Evolutionary conservation across 768 basidiomycete species (phyloP), one percentile per base, ranked within the genome.

Genomic region (Macrolepiota fuliginosa): DNA sequence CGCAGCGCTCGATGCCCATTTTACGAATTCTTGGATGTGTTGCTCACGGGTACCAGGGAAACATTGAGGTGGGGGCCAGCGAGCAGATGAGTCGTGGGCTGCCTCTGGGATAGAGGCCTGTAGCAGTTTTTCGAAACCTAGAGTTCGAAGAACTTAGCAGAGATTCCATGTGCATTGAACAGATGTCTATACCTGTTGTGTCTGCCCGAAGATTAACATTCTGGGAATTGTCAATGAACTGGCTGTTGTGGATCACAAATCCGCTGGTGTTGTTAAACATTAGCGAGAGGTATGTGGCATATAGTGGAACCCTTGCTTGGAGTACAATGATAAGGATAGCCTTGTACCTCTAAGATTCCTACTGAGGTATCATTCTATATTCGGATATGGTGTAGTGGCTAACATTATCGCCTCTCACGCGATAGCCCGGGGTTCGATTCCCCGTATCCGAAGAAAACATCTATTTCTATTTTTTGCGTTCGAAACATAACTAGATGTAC

Each of bases 381-480:
- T 60, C 58, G 58, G 58, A 60, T 60, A 60, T 60, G 58, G 58
- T 60, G 58, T 60, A 60, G 58, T 60, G 58, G 58, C 58, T 60
- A 60, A 60, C 58, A 60, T 60, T 60, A 60, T 60, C 58, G 59
- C 52, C 52, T 61, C 59, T 61, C 59, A 61, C 52, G 59, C 59
- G 59, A 61, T 61, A 61, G 52, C 59, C 59, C 59, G 59, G 59
- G 59, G 59, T 61, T 61, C 59, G 51, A 61, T 61, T 61, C 59
- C 59, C 59, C 59, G 52, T 61, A 61, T 61, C 59, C 52, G 59
- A 61, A 54, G n/a, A n/a, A n/a, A n/a, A n/a, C n/a, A n/a, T n/a
- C n/a, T n/a, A n/a, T n/a, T n/a, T n/a, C n/a, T n/a, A n/a, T n/a
- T n/a, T n/a, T n/a, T n/a, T n/a, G n/a, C n/a, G n/a, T n/a, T n/a